Conservation (phyloP, 2,329 filamentous ascomycete genomes). For the Phialophora chinensis region DNA sequence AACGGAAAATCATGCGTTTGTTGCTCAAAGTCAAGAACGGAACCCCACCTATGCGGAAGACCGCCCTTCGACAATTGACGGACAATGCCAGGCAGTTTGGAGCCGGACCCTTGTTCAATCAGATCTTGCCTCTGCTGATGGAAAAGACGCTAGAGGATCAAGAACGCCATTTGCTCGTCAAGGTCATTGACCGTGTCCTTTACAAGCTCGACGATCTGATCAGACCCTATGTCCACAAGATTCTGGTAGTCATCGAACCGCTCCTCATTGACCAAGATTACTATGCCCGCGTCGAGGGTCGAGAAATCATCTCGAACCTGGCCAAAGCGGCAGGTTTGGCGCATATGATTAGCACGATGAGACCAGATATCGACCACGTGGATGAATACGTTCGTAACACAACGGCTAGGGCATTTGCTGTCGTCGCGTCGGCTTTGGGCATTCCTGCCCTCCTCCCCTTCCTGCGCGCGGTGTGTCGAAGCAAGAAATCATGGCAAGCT, state of each 20-base stretch:
- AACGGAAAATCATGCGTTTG: conserved; percentile 97
- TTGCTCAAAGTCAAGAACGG: conserved; percentile 99
- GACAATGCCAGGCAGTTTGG: conserved; percentile 97
- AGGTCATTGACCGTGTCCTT: conserved; percentile 96
- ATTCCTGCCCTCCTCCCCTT: conserved; percentile 96
- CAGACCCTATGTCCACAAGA: conserved; percentile 96
- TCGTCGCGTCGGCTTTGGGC: conserved; percentile 92
- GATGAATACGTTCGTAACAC: conserved; percentile 99
- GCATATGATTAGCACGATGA: conserved; percentile 99
- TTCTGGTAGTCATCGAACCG: conserved; percentile 98
- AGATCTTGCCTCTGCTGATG: conserved; percentile 96
- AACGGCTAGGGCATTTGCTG: conserved; percentile 93
- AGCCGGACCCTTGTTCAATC: conserved; percentile 91
- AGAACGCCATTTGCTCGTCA: conserved; percentile 96
- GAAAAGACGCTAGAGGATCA: conserved; percentile 98
- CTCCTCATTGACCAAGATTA: conserved; percentile 99
- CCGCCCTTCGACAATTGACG: conserved; percentile 92
- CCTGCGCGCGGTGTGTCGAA: conserved; percentile 91
- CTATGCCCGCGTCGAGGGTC: conserved; percentile 95
- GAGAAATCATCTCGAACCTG: conserved; percentile 98
- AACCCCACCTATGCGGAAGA: conserved; percentile 98
- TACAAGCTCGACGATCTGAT: conserved; percentile 99
- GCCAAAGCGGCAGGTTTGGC: conserved; percentile 95
- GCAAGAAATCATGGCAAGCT: conserved; percentile 99
- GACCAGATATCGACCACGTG: conserved; percentile 96